phyloP scores from a whole-genome alignment of 2,329 filamentous ascomycete genomes.

The Myrmaecium sp. region DNA sequence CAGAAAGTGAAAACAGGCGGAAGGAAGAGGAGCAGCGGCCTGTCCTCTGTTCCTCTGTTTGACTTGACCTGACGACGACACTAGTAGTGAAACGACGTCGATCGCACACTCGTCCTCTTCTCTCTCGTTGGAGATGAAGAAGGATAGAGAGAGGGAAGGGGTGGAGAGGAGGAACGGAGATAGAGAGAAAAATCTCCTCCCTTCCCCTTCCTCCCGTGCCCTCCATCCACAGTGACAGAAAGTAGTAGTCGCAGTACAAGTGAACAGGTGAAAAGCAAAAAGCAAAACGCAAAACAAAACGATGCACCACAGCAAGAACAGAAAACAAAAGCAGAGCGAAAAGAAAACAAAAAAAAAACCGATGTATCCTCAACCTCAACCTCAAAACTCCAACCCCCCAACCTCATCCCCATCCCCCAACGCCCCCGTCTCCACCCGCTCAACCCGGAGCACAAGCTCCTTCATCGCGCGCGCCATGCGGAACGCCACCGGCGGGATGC shows the following conservation, averaged over 20 bases:
- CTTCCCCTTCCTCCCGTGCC: too few species aligned
- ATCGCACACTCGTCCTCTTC: too few species aligned
- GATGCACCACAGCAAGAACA: neutral
- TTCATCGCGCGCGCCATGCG: slow-evolving; percentile 57
- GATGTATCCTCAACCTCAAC: neutral
- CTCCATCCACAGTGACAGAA: too few species aligned
- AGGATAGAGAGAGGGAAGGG: too few species aligned
- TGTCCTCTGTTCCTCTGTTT: neutral
- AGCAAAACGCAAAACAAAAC: neutral
- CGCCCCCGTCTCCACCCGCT: slow-evolving; percentile 23
- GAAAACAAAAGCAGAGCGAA: neutral
- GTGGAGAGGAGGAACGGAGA: too few species aligned
- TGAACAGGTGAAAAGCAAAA: too few species aligned
- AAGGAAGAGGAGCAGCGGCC: neutral
- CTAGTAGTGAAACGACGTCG: too few species aligned
- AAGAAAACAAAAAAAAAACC: neutral
- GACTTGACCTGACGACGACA: neutral
- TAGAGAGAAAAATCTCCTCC: too few species aligned
- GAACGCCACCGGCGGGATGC: slow-evolving; percentile 69
- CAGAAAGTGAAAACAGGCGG: neutral
- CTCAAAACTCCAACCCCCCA: too few species aligned
- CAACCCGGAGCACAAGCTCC: slow-evolving; percentile 25
- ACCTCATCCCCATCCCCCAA: too few species aligned
- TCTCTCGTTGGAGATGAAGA: too few species aligned
- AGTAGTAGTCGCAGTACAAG: too few species aligned